phyloP scores from a whole-genome alignment of 2,329 filamentous ascomycete species.

The Penicillium sp. region DNA sequence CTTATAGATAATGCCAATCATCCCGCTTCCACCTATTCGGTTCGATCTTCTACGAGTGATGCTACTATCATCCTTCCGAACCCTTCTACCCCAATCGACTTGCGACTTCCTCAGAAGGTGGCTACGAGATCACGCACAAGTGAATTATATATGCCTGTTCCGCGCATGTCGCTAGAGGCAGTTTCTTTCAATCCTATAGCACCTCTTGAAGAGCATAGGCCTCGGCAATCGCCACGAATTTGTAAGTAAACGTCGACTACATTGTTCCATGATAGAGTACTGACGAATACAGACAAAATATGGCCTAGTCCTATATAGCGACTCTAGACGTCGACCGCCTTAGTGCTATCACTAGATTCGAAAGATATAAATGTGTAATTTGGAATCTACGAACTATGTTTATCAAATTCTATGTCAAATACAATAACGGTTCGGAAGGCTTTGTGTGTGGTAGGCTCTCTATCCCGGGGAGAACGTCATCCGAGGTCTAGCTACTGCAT shows the following conservation, averaged over 20 bases:
- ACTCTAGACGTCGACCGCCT: background rate
- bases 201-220: no score
- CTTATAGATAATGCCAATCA: no score
- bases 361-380: background rate
- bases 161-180: no score
- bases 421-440: background rate
- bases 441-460: background rate
- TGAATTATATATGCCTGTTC: no score
- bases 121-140: no score
- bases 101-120: no score
- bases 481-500: background rate
- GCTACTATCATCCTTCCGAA: no score
- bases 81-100: no score
- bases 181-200: no score
- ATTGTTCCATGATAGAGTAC: background rate
- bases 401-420: background rate
- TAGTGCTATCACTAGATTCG: background rate
- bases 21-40: no score
- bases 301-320: background rate
- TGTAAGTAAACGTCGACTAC: background rate
- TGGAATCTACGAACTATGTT: background rate
- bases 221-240: no score
- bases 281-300: background rate
- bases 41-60: no score
- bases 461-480: background rate